Base-by-base conservation (phyloP, 805 yeast species). In the Metschnikowia gruessii region DNA sequence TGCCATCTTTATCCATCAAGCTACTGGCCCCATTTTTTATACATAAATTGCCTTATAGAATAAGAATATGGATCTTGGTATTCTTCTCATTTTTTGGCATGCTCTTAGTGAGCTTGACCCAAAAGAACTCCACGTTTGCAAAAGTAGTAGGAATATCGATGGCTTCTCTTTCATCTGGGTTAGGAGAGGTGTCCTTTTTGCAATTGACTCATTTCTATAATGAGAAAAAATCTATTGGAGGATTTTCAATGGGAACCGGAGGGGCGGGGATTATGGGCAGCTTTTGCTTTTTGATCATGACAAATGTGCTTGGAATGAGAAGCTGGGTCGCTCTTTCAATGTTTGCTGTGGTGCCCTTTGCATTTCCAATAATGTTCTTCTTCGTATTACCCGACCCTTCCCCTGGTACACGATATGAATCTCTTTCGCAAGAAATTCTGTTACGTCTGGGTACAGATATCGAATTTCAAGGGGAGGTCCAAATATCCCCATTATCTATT, bases 171-270 rank as follows among this genome's bases (percentile, higher is more conserved):
- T 83, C 95, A 15, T 84, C 96, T 0, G 98, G 98, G 0, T 66
- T 91, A 19, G 99, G 99, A 0, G 99, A 92, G 61, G 70, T 87
- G 5, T 87, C 97, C 0, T 92, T 92, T 54, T 66, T 92, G 36
- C 96, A 87, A 62, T 68, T 92, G 63, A 88, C 97, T 1, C 96
- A 91, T 60, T 84, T 72, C 56, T 89, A 81, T 62, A 45, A 53
- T n/a, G 75, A 72, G 16, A 72, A 73, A 15, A 54, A 61, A n/a
- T 72, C 95, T 3, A 69, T 92, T 38, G 81, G 83, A 41, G 97
- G 95, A 0, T 92, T 95, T 81, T 86, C 96, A 17, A 79, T 90
- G 7, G 99, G 99, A 1, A 92, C 98, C 0, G 98, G 99, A 3
- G 95, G 89, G 16, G 98, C 99, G 1, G 99, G 99, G 0, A 63